Evolutionary conservation across 1,139 yeast genomes (phyloP), one percentile per base, ranked within the genome.

Genomic region (Saccharomyces uvarum): DNA sequence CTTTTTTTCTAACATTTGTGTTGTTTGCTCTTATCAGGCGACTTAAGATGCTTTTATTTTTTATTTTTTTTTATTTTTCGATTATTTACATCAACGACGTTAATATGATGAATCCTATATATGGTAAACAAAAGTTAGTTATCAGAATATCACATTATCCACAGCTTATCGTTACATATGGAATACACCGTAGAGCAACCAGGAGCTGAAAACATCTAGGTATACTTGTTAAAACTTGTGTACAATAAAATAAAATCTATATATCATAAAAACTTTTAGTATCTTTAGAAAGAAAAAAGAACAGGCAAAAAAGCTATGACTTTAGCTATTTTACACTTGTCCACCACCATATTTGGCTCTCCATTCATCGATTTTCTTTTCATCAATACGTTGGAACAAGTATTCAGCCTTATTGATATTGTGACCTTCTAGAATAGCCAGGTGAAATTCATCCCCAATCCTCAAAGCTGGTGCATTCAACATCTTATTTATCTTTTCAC

Each of bases 391-490:
- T 66, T 79, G 80, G 78, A 95, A 93, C 74, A 93, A 78, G 73
- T 93, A 90, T 73, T 88, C 88, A 27, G 98, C 95, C 71, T 88
- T 85, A 60, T 91, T 95, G 62, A 93, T 86, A 73, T 87, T 83
- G 72, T 95, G 99, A 47, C 95, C 97, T 41, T 82, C 81, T 64
- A 78, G 75, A 62, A 93, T 77, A 52, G 84, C 81, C 56, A 86
- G 72, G 57, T 82, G 81, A 67, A 93, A 88, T 61, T 77, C 74
- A 66, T 89, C 90, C 42, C 93, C 88, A 60, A 91, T 93, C 53
- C 81, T 76, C 63, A 91, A 77, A 21, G 81, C 75, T 49, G 97
- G 97, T 31, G 86, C 95, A 67, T 89, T 88, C 73, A 93, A 79
- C 72, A 89, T 91, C 69, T 83, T 80, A 63, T 79, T 75, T 61